Percentiles rank a stretch among this genome's conserved stretches.
Conservation (phyloP, 2,329 filamentous ascomycete species). For the Aspergillus neotritici region DNA sequence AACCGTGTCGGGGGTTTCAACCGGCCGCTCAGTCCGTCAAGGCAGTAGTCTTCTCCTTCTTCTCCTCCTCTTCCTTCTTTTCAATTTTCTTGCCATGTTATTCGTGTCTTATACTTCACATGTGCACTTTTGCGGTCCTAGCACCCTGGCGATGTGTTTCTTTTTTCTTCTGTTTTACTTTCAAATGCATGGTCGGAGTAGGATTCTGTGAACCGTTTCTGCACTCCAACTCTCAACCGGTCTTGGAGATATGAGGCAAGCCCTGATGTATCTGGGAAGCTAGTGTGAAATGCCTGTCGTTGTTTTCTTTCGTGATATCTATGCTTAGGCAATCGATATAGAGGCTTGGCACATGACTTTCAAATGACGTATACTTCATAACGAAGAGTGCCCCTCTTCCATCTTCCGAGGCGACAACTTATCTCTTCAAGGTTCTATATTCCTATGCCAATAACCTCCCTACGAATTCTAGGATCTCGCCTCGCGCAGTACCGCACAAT, state of each 20-base stretch:
- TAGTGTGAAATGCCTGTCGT: background rate
- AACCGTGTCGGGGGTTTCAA: conserved; percentile 48
- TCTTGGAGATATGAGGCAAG: too few relatives aligned
- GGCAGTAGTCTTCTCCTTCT: conserved; percentile 20
- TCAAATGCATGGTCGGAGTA: conserved; percentile 29
- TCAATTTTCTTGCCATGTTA: conserved; percentile 3
- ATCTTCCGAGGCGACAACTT: background rate
- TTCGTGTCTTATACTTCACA: conserved; percentile 7
- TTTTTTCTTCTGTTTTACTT: conserved; percentile 6
- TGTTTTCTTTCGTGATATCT: background rate
- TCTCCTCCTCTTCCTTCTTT: conserved; percentile 1
- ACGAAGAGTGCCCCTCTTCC: background rate
- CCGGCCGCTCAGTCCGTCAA: conserved; percentile 44
- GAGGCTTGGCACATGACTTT: conserved; percentile 23
- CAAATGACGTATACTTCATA: conserved; percentile 25
- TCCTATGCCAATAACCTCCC: conserved; percentile 20
- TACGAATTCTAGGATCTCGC: conserved; percentile 12
- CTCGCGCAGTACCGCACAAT: conserved; percentile 23
- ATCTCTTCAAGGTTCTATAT: too few relatives aligned
- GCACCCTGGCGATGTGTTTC: background rate
- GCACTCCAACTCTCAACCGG: too few relatives aligned
- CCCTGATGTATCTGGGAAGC: too few relatives aligned
- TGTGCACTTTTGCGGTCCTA: conserved; percentile 7
- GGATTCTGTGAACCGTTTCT: conserved; percentile 12
- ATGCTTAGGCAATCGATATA: conserved; percentile 1